A percentile compares a stretch with the other conserved stretches of the same genome.
Evolutionary conservation across 768 basidiomycete species (phyloP).

Genomic region (Tylopilus plumbeoviolaceoides): DNA sequence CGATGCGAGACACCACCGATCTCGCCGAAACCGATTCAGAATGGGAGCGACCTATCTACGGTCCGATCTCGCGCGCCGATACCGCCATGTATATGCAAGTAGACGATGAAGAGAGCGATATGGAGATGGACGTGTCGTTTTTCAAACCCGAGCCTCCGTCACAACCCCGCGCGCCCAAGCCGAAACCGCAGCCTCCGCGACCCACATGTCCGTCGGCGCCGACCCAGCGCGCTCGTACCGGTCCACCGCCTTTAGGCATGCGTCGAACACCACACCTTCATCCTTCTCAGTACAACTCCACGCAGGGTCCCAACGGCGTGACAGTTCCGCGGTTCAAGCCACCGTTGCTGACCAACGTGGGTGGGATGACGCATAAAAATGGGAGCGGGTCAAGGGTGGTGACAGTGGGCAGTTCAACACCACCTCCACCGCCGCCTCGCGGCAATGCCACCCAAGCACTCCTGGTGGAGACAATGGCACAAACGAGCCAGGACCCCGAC

Average conservation of each 20-base stretch:
- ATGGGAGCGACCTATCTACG: conserved; percentile 3
- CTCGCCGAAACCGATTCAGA: conserved; percentile 21
- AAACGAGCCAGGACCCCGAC: conserved; percentile 18
- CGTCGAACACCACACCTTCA: conserved; percentile 19
- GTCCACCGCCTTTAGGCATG: conserved; percentile 29
- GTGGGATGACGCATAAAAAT: background rate
- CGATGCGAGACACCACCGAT: conserved; percentile 18
- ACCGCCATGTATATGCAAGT: conserved; percentile 12
- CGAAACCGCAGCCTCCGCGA: conserved; percentile 1
- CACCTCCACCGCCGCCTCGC: background rate
- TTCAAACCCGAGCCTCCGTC: conserved; percentile 1
- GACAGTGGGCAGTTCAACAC: background rate
- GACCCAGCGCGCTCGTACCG: conserved; percentile 13
- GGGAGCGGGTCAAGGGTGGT: background rate
- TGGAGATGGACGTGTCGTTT: conserved; percentile 20
- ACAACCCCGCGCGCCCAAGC: background rate
- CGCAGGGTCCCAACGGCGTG: conserved; percentile 17
- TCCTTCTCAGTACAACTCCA: conserved; percentile 17
- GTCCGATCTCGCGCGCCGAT: conserved; percentile 1
- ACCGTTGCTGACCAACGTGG: conserved; percentile 16
- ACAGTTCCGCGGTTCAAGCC: conserved; percentile 28
- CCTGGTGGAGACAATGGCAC: background rate
- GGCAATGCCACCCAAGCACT: background rate
- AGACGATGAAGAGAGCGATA: conserved; percentile 15
- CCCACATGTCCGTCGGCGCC: conserved; percentile 2